These are phyloP conservation scores for Leptosphaerulina australis DNA, from an alignment of 2,329 filamentous ascomycete species.

Conservation along the genomic window DNA sequence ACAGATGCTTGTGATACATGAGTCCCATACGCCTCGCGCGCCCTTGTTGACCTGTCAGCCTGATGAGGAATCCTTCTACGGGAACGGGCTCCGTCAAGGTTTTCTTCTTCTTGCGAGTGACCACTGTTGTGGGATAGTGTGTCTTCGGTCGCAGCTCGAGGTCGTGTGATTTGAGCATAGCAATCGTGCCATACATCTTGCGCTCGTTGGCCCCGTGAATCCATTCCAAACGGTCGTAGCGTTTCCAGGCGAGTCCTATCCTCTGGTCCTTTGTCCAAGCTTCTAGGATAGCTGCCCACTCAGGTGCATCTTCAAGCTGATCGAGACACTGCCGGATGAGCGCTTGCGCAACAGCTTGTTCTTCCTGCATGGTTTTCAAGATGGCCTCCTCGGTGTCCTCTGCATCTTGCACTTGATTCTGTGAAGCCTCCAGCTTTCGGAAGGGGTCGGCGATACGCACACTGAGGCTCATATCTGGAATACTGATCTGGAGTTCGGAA, in stretches of 20 bases:
- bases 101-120: slow-evolving; percentile 48
- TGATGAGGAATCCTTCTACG: slow-evolving; percentile 69
- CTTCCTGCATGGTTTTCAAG: slow-evolving; percentile 54
- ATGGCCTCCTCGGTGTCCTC: slow-evolving; percentile 56
- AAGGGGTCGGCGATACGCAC: slow-evolving; percentile 67
- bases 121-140: slow-evolving; percentile 64
- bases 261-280: slow-evolving; percentile 64
- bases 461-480: slow-evolving; percentile 67
- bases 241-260: slow-evolving; percentile 71
- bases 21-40: slow-evolving; percentile 63
- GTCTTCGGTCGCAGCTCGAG: slow-evolving; percentile 69
- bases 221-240: slow-evolving; percentile 73
- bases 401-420: slow-evolving; percentile 50
- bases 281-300: slow-evolving; percentile 65
- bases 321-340: slow-evolving; percentile 65
- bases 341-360: slow-evolving; percentile 61
- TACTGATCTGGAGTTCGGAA: slow-evolving; percentile 63
- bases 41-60: slow-evolving; percentile 68
- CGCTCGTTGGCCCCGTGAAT: slow-evolving; percentile 68
- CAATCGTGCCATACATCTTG: slow-evolving; percentile 72
- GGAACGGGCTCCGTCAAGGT: slow-evolving; percentile 64
- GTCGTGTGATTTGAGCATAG: slow-evolving; percentile 70
- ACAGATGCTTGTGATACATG: slow-evolving; percentile 69
- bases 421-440: slow-evolving; percentile 55
- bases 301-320: slow-evolving; percentile 61